Evolutionary conservation across 352 stramenopile species (phyloP), one percentile per base, ranked within the genome.

Genomic region (Phytopythium helicoides): DNA sequence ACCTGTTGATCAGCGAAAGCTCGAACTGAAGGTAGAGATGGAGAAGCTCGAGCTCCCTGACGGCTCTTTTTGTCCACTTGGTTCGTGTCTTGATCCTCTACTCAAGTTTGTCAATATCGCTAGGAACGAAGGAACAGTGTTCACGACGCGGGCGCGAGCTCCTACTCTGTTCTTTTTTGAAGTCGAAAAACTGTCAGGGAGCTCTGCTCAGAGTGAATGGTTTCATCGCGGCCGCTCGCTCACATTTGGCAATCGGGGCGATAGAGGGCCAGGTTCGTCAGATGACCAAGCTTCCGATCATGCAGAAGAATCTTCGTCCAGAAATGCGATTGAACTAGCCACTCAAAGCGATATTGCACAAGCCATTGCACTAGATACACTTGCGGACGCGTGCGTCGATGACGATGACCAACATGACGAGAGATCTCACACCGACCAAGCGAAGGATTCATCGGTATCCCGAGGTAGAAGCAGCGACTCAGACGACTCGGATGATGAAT

Each of bases 91-190:
- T 34, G 64, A 86, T 36, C 67, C 76, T 22, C 37, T 91, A n/a
- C 66, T 81, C 48, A 70, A 75, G 2, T 71, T 94, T 45, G 56
- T 92, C 41, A 71, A 66, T 11, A 88, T 92, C 41, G 76, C 67
- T 34, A 63, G 71, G 41, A 63, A 71, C 16, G 83, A 94, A 71
- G 83, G 86, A 26, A 87, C 84, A 0, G 84, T 95, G 19, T 95
- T 95, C 58, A 91, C 82, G n/a, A 95, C 86, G 0, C 85, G 81
- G n/a, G 84, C 86, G 14, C 73, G 86, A 15, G 86, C 86, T 12
- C 86, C 86, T 15, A 92, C 80, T 18, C 63, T 94, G 11, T 60
- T 95, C 44, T 91, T 88, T 53, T 95, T 92, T 58, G 86, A 95
- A 47, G 86, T 95, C 16, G 73, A 87, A 40, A 65, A 65, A 28